Conservation (phyloP, 2,329 filamentous ascomycete genomes). For the Alternaria arborescens region DNA sequence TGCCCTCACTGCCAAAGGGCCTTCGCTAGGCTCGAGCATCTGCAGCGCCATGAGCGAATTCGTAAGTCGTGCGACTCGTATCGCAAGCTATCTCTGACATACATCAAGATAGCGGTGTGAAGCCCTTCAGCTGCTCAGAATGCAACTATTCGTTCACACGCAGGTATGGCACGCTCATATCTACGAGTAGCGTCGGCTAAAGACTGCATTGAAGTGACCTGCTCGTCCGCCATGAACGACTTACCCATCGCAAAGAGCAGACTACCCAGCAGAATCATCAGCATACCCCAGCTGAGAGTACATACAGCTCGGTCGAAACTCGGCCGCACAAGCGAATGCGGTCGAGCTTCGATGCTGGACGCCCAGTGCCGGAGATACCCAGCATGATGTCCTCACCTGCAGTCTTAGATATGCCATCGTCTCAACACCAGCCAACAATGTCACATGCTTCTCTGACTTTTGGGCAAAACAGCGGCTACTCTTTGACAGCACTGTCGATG, state of each 20-base stretch:
- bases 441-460: conserved; percentile 25
- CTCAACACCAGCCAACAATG: conserved; percentile 24
- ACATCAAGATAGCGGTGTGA: conserved; percentile 50
- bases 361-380: conserved; percentile 39
- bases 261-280: conserved; percentile 20
- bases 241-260: conserved; percentile 48
- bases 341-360: conserved; percentile 34
- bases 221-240: conserved; percentile 52
- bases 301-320: conserved; percentile 24
- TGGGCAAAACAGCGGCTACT: conserved; percentile 41
- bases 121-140: conserved; percentile 52
- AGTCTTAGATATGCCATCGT: conserved; percentile 29
- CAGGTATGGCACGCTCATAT: conserved; percentile 41
- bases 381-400: conserved; percentile 37
- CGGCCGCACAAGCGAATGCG: conserved; percentile 38
- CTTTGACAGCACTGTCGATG: conserved; percentile 53
- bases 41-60: conserved; percentile 54
- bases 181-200: background rate
- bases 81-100: conserved; percentile 18
- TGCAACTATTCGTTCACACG: conserved; percentile 55
- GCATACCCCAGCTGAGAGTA: conserved; percentile 14
- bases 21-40: conserved; percentile 52
- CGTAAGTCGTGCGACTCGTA: conserved; percentile 31
- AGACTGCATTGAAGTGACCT: conserved; percentile 42
- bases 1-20: conserved; percentile 44